Conservation (phyloP, 441 rosid genomes). For the Biscutella laevigata region DNA sequence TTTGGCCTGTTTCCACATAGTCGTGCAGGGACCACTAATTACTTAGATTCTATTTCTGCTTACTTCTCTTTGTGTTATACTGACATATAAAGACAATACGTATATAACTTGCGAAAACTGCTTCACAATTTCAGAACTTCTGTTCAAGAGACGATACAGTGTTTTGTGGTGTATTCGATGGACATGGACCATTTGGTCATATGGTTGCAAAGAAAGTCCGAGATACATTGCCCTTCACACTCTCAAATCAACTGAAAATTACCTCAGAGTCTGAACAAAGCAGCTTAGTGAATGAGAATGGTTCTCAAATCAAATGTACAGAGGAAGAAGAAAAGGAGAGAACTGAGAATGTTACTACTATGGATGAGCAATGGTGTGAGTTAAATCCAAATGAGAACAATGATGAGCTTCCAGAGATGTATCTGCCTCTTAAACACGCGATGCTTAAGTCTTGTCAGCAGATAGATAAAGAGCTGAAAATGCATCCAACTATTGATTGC, state of each 20-base stretch:
- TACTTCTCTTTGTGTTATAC: constrained; percentile 1
- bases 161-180: constrained; percentile 71
- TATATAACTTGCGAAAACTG: constrained; percentile 18
- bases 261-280: constrained; percentile 25
- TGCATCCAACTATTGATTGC: constrained; percentile 61
- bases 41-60: constrained; percentile 8
- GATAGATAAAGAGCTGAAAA: constrained; percentile 54
- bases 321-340: constrained; percentile 33
- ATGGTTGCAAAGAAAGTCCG: constrained; percentile 64
- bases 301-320: constrained; percentile 13
- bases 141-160: constrained; percentile 43
- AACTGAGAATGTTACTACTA: constrained; percentile 24
- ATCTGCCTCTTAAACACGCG: constrained; percentile 44
- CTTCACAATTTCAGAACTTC: constrained; percentile 40
- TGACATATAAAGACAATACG: constrained; percentile 23
- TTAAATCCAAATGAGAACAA: constrained; percentile 28
- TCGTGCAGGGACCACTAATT: constrained; percentile 21
- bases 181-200: constrained; percentile 80
- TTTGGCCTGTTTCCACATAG: constrained; percentile 15
- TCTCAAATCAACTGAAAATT: constrained; percentile 43
- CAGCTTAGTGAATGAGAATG: constrained; percentile 21
- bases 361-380: constrained; percentile 53
- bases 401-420: constrained; percentile 45
- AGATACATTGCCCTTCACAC: constrained; percentile 47
- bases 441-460: constrained; percentile 50